A percentile compares a stretch with the other conserved stretches of the same genome.
Conservation (phyloP, 2,329 filamentous ascomycete genomes). For the Pleomassaria siparia region DNA sequence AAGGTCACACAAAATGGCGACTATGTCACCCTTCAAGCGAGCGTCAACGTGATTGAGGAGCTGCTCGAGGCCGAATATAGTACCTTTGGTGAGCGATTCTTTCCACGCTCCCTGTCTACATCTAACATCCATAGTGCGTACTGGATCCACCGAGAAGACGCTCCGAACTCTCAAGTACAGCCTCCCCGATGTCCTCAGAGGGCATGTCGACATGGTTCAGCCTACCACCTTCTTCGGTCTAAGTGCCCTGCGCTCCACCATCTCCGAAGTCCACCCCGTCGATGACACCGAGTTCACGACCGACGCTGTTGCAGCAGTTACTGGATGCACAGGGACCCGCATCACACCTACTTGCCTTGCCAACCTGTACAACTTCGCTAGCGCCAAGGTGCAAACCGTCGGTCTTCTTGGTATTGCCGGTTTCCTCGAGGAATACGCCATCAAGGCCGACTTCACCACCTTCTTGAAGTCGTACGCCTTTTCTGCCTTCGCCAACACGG, state of each 20-base stretch:
- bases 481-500: constrained; percentile 15
- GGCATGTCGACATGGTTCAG: constrained; percentile 50
- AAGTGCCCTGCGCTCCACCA: constrained; percentile 18
- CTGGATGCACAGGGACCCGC: constrained; percentile 17
- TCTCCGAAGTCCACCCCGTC: constrained; percentile 18
- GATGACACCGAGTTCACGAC: constrained; percentile 3
- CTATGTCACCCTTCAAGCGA: constrained; percentile 54
- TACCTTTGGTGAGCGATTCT: constrained; percentile 40
- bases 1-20: constrained; percentile 55
- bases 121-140: constrained; percentile 11
- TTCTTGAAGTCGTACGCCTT: constrained; percentile 21
- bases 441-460: constrained; percentile 20
- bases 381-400: constrained; percentile 14
- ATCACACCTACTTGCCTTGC: constrained; percentile 23
- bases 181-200: constrained; percentile 33
- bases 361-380: constrained; percentile 24
- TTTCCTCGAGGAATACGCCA: constrained; percentile 26
- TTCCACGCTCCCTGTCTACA: background rate
- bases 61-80: constrained; percentile 50
- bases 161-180: constrained; percentile 18
- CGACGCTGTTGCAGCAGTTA: constrained; percentile 14
- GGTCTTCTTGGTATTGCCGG: constrained; percentile 22
- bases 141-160: constrained; percentile 13
- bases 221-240: constrained; percentile 49
- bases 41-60: constrained; percentile 51